phyloP scores from a whole-genome alignment of 106 monocot species.

The Chionographis japonica region DNA sequence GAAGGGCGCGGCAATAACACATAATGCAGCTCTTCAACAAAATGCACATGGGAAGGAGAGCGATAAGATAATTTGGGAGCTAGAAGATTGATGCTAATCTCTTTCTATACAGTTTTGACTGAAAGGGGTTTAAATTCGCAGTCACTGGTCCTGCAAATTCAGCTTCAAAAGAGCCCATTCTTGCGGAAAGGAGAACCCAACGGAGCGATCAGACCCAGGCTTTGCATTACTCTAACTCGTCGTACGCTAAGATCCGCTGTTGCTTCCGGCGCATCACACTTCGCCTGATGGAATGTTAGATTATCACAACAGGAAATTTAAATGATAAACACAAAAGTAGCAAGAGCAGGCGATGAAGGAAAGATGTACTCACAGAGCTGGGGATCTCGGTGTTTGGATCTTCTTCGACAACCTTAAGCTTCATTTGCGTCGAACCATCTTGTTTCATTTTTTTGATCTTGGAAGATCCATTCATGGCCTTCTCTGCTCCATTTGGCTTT shows the following conservation, averaged over 20 bases:
- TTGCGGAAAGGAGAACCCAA: slow-evolving; percentile 29
- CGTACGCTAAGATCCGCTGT: slow-evolving; percentile 7
- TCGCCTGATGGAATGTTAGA: slow-evolving; percentile 3
- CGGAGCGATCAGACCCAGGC: slow-evolving; percentile 44
- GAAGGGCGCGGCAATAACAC: too few species aligned
- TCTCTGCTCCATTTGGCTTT: not conserved
- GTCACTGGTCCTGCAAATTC: not conserved
- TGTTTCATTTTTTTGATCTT: not conserved
- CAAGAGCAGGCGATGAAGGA: not conserved
- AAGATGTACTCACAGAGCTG: not conserved
- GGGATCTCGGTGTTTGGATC: not conserved
- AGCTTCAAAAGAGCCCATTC: slow-evolving; percentile 6
- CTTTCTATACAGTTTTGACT: too few species aligned
- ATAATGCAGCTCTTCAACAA: too few species aligned
- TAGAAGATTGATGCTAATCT: too few species aligned
- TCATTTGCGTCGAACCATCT: not conserved
- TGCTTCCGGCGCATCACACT: not conserved
- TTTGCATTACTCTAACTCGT: slow-evolving; percentile 37
- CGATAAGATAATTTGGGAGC: too few species aligned
- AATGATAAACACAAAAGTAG: not conserved
- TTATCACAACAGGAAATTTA: not conserved
- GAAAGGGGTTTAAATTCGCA: too few species aligned
- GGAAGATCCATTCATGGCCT: slow-evolving; percentile 1
- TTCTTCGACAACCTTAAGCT: not conserved
- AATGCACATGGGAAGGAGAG: too few species aligned